Evolutionary conservation across 768 basidiomycete genomes (phyloP).

Genomic region (Panellus pusillus): DNA sequence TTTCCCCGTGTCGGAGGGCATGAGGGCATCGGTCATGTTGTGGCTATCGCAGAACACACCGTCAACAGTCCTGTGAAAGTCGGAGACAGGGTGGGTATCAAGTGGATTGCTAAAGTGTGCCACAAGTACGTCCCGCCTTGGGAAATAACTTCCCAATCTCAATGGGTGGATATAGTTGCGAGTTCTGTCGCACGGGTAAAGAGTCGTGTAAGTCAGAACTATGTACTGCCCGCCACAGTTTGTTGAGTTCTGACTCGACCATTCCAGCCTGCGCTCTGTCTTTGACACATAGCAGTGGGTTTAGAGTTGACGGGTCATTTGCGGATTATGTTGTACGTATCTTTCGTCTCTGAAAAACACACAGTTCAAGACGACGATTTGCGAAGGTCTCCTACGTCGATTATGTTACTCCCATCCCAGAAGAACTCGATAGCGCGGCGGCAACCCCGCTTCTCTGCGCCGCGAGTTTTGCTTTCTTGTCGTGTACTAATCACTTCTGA

Average conservation of each 20-base stretch:
- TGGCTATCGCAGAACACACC: conserved; percentile 72
- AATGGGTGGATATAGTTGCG: conserved; percentile 42
- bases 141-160: too few species aligned
- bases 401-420: conserved; percentile 78
- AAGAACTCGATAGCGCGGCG: conserved; percentile 55
- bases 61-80: conserved; percentile 49
- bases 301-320: conserved; percentile 70
- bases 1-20: conserved; percentile 73
- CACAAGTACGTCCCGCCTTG: conserved; percentile 29
- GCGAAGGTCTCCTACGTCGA: conserved; percentile 58
- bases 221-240: background rate
- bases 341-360: too few species aligned
- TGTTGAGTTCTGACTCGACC: background rate
- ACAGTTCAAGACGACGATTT: background rate
- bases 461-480: conserved; percentile 32
- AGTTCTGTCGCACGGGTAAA: conserved; percentile 67
- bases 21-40: conserved; percentile 75
- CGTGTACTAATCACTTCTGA: background rate
- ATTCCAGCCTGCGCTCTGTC: conserved; percentile 48
- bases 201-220: conserved; percentile 40
- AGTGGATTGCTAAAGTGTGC: conserved; percentile 56
- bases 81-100: conserved; percentile 79
- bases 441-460: conserved; percentile 76
- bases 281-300: conserved; percentile 49
- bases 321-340: conserved; percentile 54